Conservation (phyloP, 495 filamentous ascomycete genomes). For the Bryoglossum gracile region DNA sequence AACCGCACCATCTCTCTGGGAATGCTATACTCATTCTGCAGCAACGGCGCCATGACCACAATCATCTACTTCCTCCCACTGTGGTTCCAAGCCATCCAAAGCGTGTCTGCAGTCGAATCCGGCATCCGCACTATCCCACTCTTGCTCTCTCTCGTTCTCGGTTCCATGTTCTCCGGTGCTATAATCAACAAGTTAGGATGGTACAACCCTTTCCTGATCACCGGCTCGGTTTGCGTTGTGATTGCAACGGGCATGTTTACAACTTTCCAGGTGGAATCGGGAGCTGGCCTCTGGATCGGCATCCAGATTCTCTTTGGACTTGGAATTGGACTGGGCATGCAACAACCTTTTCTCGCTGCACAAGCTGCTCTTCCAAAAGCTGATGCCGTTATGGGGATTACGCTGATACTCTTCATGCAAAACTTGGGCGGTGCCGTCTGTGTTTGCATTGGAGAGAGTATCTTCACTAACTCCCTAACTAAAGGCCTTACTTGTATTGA, state of each 20-base stretch:
- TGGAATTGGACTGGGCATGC: conserved; percentile 67
- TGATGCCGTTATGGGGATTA: conserved; percentile 54
- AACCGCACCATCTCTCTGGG: conserved; percentile 65
- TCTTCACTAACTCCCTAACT: conserved; percentile 51
- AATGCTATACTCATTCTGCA: conserved; percentile 48
- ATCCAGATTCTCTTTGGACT: conserved; percentile 65
- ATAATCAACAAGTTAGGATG: conserved; percentile 54
- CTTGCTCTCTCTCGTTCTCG: conserved; percentile 43
- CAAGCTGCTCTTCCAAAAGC: conserved; percentile 41
- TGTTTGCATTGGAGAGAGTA: conserved; percentile 50
- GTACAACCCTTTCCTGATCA: conserved; percentile 55
- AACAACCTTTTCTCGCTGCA: conserved; percentile 55
- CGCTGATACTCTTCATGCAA: conserved; percentile 56
- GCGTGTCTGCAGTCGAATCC: conserved; percentile 49
- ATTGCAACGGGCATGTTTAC: conserved; percentile 58
- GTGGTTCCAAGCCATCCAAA: conserved; percentile 71
- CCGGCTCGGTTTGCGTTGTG: conserved; percentile 44
- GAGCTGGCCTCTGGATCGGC: conserved; percentile 53
- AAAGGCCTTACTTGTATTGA: conserved; percentile 35
- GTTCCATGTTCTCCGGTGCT: conserved; percentile 42
- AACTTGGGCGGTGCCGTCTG: conserved; percentile 58
- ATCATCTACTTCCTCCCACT: conserved; percentile 60
- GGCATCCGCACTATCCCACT: conserved; percentile 69
- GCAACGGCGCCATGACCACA: conserved; percentile 63
- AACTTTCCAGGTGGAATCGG: conserved; percentile 46